Evolutionary conservation across 1,284 basidiomycete species (phyloP).

Genomic region (Cryptococcus deneoformans): DNA sequence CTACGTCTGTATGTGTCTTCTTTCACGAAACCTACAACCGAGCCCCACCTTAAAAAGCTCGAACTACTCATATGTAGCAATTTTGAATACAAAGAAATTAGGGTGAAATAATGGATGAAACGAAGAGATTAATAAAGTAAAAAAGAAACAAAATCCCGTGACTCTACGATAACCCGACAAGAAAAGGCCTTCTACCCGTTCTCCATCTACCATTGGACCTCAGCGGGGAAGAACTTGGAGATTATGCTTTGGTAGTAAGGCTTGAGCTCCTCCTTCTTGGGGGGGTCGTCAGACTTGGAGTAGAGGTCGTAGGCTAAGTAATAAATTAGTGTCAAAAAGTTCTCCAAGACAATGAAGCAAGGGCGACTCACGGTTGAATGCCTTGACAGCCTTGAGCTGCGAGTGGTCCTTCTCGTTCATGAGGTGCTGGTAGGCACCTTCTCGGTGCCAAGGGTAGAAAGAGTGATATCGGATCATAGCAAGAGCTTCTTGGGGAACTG

Average conservation of each 20-base stretch:
- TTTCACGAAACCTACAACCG: too few species aligned
- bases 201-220: slow-evolving; percentile 64
- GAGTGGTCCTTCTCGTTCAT: slow-evolving; percentile 59
- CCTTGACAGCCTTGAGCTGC: slow-evolving; percentile 37
- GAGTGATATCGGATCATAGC: slow-evolving; percentile 93
- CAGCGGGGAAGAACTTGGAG: slow-evolving; percentile 75
- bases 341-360: not conserved
- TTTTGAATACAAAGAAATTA: too few species aligned
- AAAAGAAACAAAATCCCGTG: too few species aligned
- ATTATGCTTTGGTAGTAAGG: slow-evolving; percentile 82
- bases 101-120: too few species aligned
- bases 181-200: too few species aligned
- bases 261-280: slow-evolving; percentile 57
- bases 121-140: too few species aligned
- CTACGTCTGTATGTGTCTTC: too few species aligned
- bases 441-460: slow-evolving; percentile 94
- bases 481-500: slow-evolving; percentile 76
- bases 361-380: slow-evolving; percentile 41
- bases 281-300: slow-evolving; percentile 73
- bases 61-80: too few species aligned
- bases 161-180: too few species aligned
- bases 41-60: too few species aligned
- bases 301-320: slow-evolving; percentile 74
- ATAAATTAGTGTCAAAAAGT: not conserved
- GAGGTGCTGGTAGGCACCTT: slow-evolving; percentile 75